Conservation (phyloP, 805 yeast species). For the Saccharomycopsis sp. region DNA sequence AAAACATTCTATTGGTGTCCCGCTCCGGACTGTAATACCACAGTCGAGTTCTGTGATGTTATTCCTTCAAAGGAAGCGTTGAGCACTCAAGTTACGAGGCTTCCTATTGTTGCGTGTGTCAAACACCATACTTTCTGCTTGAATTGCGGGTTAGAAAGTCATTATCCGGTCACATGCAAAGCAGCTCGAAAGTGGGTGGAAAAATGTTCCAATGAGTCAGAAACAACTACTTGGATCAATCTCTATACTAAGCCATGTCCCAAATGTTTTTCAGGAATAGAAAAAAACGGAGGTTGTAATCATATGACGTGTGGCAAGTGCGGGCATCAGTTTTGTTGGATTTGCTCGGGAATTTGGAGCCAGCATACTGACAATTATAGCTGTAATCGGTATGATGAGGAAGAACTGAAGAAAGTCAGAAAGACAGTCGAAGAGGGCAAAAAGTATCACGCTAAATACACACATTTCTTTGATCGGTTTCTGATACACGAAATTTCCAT, state of each 20-base stretch:
- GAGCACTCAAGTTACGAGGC: slow-evolving; percentile 20
- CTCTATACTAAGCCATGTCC: slow-evolving; percentile 86
- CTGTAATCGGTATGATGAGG: slow-evolving; percentile 54
- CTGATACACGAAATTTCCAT: slow-evolving; percentile 72
- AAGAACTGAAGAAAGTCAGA: slow-evolving; percentile 33
- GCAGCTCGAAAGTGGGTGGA: slow-evolving; percentile 64
- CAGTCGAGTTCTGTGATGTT: slow-evolving; percentile 39
- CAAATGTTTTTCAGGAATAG: slow-evolving; percentile 69
- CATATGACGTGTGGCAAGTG: slow-evolving; percentile 90
- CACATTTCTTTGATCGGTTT: slow-evolving; percentile 70
- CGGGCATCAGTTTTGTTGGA: slow-evolving; percentile 83
- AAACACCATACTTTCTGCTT: slow-evolving; percentile 72
- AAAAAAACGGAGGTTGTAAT: slow-evolving; percentile 94
- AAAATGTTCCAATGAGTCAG: slow-evolving; percentile 81
- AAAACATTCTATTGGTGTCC: slow-evolving; percentile 71
- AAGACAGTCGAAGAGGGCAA: slow-evolving; percentile 39
- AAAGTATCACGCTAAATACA: slow-evolving; percentile 52
- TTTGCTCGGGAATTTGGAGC: slow-evolving; percentile 73
- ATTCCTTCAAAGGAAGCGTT: slow-evolving; percentile 26
- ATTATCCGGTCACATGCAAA: slow-evolving; percentile 77
- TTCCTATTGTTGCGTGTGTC: slow-evolving; percentile 67
- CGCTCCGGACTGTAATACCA: slow-evolving; percentile 64
- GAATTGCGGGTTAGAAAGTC: slow-evolving; percentile 67
- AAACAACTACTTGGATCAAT: slow-evolving; percentile 79
- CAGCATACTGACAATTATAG: slow-evolving; percentile 59